Evolutionary conservation across 768 basidiomycete genomes (phyloP), one percentile per base, ranked within the genome.

Genomic region (Mycena maculata): DNA sequence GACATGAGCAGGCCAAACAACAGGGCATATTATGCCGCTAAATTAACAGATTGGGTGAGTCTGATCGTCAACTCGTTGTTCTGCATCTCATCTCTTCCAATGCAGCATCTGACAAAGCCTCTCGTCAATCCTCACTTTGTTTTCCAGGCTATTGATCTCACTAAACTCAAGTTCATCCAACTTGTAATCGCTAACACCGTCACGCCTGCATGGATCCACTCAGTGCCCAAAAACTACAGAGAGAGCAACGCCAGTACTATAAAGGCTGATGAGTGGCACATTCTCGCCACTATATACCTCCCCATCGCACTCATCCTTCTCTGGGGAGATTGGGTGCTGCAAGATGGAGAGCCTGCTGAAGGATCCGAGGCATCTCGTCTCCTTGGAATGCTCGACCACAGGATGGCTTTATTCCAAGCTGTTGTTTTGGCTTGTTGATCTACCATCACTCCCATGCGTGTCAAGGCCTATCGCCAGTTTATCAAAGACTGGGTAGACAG

Each of bases 261-360:
- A 39, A 83, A 83, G 48, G 79, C 80, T 1, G 79, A 78, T 31
- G 72, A 83, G 62, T 83, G 82, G 81, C 64, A 73, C 9, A 68
- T 70, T 0, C 44, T 80, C 6, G 55, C 65, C 33, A 78, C 72
- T 0, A 57, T 81, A 16, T 78, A 78, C 54, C 67, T 83, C 4
- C 81, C 81, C 1, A 69, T 82, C 6, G 76, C 79, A 0, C 68
- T 83, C 1, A 65, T 80, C 12, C 75, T 72, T 16, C 42, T 79
- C 2, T 82, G 81, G 77, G 70, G 78, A 25, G 68, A 72, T 47
- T 12, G 56, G 2, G 31, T 23, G 58, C 10, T 18, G 54, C 23
- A 59, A 36, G 23, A 53, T 47, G 55, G 18, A 16, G 50, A 52
- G n/a, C n/a, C n/a, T n/a, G n/a, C n/a, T 55, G 68, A 50, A 53